phyloP scores from a whole-genome alignment of 148 eudicot species.

The Amaranthus palmeri region DNA sequence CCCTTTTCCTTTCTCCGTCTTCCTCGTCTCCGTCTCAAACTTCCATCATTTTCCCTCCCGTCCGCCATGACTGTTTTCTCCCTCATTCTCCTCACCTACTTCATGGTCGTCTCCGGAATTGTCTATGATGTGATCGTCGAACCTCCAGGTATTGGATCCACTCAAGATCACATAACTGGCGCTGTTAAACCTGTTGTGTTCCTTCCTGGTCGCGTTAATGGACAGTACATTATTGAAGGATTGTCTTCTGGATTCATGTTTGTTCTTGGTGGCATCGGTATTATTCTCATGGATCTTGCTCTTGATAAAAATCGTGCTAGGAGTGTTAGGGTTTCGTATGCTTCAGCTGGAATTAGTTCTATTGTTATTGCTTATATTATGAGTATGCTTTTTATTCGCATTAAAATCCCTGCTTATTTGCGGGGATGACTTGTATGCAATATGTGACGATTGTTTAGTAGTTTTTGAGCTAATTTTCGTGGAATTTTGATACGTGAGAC shows the following conservation, averaged over 20 bases:
- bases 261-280: constrained; percentile 75
- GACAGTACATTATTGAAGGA: constrained; percentile 93
- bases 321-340: constrained; percentile 61
- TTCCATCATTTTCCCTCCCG: constrained; percentile 69
- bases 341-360: constrained; percentile 45
- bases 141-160: constrained; percentile 92
- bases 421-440: too few relatives aligned
- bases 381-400: constrained; percentile 91
- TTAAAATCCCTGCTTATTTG: constrained; percentile 81
- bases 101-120: constrained; percentile 84
- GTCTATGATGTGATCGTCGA: constrained; percentile 92
- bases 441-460: too few relatives aligned
- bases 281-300: constrained; percentile 68
- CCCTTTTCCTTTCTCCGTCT: constrained; percentile 63
- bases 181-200: constrained; percentile 85
- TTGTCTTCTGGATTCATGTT: constrained; percentile 93
- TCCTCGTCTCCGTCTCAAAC: constrained; percentile 74
- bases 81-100: constrained; percentile 82
- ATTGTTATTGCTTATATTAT: constrained; percentile 62
- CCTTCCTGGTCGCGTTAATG: constrained; percentile 83
- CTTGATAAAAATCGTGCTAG: constrained; percentile 48
- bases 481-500: too few relatives aligned
- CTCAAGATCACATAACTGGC: constrained; percentile 66
- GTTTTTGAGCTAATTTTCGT: too few relatives aligned
- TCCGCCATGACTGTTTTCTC: constrained; percentile 59